Percentiles rank a stretch among this genome's conserved stretches.
Evolutionary conservation across 768 basidiomycete species (phyloP).

Genomic region (Lactifluus hygrophoroides): DNA sequence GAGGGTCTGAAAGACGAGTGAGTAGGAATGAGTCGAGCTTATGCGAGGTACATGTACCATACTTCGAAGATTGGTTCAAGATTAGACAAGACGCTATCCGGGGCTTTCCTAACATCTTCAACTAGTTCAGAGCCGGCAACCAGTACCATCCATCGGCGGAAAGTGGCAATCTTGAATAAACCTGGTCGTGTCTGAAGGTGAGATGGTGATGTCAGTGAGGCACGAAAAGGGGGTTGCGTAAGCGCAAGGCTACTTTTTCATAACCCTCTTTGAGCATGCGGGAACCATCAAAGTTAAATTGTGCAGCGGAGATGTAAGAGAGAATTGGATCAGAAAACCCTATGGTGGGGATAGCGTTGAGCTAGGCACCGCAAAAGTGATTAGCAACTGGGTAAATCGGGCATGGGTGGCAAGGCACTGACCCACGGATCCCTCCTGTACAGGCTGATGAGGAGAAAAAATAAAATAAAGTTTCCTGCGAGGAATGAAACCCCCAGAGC

Average conservation of each 20-base stretch:
- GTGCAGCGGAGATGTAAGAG: conserved; percentile 19
- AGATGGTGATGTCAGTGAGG: neutral
- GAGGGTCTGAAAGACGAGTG: conserved; percentile 21
- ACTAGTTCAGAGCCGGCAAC: conserved; percentile 35
- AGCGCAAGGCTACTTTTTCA: conserved; percentile 22
- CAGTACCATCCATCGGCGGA: conserved; percentile 40
- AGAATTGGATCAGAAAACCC: conserved; percentile 15
- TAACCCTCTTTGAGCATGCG: conserved; percentile 30
- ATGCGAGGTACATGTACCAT: conserved; percentile 24
- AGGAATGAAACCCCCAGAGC: neutral
- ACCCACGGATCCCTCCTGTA: conserved; percentile 5
- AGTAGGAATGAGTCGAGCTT: neutral
- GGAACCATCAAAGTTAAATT: conserved; percentile 22
- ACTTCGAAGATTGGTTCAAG: conserved; percentile 35
- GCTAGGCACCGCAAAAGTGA: neutral
- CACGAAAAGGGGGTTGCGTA: no score
- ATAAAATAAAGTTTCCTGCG: neutral
- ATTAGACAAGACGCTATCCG: conserved; percentile 39
- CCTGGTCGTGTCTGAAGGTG: conserved; percentile 16
- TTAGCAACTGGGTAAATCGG: neutral
- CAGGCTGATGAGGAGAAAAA: neutral
- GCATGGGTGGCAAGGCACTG: neutral
- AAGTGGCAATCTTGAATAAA: conserved; percentile 36
- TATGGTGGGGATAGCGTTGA: conserved; percentile 10
- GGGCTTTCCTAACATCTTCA: conserved; percentile 42